Conservation (phyloP, 2,329 filamentous ascomycete species). For the Fusarium sp. region DNA sequence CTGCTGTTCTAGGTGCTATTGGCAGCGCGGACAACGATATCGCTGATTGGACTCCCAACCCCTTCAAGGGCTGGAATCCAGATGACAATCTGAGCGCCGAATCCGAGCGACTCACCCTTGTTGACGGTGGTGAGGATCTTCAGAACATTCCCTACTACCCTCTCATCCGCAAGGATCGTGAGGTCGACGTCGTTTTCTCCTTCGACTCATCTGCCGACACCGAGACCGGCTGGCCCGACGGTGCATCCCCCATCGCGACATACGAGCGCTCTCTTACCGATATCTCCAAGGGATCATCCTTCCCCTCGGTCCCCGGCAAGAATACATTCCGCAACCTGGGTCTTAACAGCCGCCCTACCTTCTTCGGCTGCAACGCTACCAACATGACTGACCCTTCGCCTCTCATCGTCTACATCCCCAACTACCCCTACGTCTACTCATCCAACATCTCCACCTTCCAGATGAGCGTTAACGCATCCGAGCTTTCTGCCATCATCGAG, state of each 20-base stretch:
- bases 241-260: slow-evolving; percentile 68
- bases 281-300: slow-evolving; percentile 66
- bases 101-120: slow-evolving; percentile 72
- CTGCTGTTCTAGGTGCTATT: slow-evolving; percentile 65
- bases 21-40: slow-evolving; percentile 77
- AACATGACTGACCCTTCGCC: slow-evolving; percentile 69
- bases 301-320: slow-evolving; percentile 69
- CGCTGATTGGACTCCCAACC: slow-evolving; percentile 75
- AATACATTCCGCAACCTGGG: slow-evolving; percentile 69
- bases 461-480: slow-evolving; percentile 69
- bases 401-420: slow-evolving; percentile 86
- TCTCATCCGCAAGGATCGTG: slow-evolving; percentile 63
- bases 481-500: slow-evolving; percentile 83
- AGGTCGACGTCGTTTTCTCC: slow-evolving; percentile 73
- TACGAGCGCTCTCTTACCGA: slow-evolving; percentile 65
- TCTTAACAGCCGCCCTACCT: slow-evolving; percentile 70
- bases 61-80: slow-evolving; percentile 65
- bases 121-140: slow-evolving; percentile 83
- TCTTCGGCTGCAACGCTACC: slow-evolving; percentile 73
- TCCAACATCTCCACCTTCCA: slow-evolving; percentile 87
- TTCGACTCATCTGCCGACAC: slow-evolving; percentile 75
- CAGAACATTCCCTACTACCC: slow-evolving; percentile 85
- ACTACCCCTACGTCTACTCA: slow-evolving; percentile 77
- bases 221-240: slow-evolving; percentile 69
- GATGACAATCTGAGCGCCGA: slow-evolving; percentile 58